phyloP scores from a whole-genome alignment of 1,139 yeast genomes.

The Yamadazyma triangularis region DNA sequence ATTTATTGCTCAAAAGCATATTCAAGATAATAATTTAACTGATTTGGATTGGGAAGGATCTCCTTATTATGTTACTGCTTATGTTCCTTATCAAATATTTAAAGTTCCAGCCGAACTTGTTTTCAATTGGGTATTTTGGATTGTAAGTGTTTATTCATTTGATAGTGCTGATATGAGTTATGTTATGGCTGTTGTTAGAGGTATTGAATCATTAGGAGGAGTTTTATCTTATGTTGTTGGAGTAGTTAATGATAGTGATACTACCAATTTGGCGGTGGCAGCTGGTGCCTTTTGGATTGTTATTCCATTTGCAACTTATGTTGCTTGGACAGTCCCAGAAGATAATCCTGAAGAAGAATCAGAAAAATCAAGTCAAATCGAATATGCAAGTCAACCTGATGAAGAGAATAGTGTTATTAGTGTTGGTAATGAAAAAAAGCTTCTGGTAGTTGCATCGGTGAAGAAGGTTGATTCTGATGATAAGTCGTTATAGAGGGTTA shows the following conservation, averaged over 20 bases:
- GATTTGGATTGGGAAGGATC: constrained; percentile 16
- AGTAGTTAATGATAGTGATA: constrained; percentile 13
- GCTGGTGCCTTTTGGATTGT: constrained; percentile 15
- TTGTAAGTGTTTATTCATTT: constrained; percentile 15
- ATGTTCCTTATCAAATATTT: constrained; percentile 16
- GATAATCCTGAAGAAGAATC: too few relatives aligned
- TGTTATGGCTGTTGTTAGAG: constrained; percentile 7
- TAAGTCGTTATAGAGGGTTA: too few relatives aligned
- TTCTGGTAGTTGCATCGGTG: too few relatives aligned
- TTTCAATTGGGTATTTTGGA: constrained; percentile 20
- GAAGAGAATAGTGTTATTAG: too few relatives aligned
- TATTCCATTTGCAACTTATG: constrained; percentile 10
- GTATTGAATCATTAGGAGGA: constrained; percentile 9
- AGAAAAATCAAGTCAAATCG: too few relatives aligned
- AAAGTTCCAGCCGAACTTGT: constrained; percentile 14
- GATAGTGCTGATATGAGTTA: constrained; percentile 9
- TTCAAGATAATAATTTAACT: constrained; percentile 8
- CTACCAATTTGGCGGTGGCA: constrained; percentile 15
- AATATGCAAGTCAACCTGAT: too few relatives aligned
- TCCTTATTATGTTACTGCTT: constrained; percentile 12
- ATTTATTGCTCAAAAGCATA: constrained; percentile 12
- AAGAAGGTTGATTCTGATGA: too few relatives aligned
- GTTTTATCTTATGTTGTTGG: constrained; percentile 16
- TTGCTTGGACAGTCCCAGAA: too few relatives aligned
- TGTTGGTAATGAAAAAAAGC: too few relatives aligned